Base-by-base conservation (phyloP, 495 filamentous ascomycete species). In the Saxophila tyrrhenica region DNA sequence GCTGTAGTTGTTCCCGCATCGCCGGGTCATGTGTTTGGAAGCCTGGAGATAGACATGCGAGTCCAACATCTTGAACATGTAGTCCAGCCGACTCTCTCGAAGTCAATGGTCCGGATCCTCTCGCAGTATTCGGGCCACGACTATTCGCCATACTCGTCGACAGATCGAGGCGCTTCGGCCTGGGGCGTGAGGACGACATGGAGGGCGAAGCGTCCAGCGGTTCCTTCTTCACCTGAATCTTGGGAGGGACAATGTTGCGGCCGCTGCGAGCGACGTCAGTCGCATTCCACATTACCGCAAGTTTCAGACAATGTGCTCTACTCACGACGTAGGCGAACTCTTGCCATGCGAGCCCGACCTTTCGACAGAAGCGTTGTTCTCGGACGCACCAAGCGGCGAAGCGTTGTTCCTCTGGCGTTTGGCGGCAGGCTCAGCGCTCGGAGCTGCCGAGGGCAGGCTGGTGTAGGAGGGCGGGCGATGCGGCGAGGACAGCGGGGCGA, bases 221-320 rank as follows among this genome's bases (percentile, higher is more conserved):
- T 67, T 98, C 92, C 72, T 95, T 95, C 75, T 97, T 97, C 39
- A 98, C 89, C 57, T 94, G 80, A 56, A 96, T 91, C 68, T 85
- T 88, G 13, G 87, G 66, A 32, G 66, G 83, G 51, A 78, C 70
- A 50, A 70, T 67, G 57, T 52, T 71, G 8, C 62, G 57, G 39
- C 56, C 55, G 23, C 73, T 70, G 55, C 57, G 49, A 62, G 11
- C 20, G 38, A 7, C 20, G 23, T 59, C 44, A 50, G 39, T 39
- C 25, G 19, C 11, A 15, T 44, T 21, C 8, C 17, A 7, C 7
- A 17, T 44, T 21, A 8, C 16, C 8, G 35, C 16, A 39, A 9
- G 41, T 21, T 3, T 44, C 17, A 8, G 41, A 23, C 45, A 35
- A 7, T 48, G n/a, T 9, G 13, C 10, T 5, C n/a, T 39, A 58